Evolutionary conservation across 345 rosid species (phyloP).

Genomic region (Nasturtium officinale): DNA sequence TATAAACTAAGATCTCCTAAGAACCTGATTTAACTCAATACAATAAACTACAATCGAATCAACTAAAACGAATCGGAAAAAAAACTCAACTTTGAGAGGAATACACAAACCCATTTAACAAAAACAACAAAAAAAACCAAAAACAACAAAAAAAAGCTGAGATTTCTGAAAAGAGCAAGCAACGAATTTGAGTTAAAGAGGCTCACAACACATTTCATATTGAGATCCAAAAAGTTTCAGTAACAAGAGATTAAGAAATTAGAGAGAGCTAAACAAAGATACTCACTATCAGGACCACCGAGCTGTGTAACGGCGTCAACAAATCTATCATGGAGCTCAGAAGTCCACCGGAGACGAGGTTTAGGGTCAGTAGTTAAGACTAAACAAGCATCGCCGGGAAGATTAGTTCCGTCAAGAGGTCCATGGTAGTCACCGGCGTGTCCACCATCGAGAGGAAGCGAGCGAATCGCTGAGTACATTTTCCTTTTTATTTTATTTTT

Average conservation of each 20-base stretch:
- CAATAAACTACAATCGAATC: neutral
- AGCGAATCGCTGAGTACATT: constrained; percentile 82
- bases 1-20: constrained; percentile 1
- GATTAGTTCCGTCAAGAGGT: constrained; percentile 65
- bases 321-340: constrained; percentile 89
- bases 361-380: constrained; percentile 90
- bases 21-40: neutral
- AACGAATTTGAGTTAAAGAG: neutral
- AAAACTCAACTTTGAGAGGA: neutral
- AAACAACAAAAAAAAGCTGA: too few species aligned
- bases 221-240: constrained; percentile 28
- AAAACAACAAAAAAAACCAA: neutral
- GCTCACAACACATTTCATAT: constrained; percentile 27
- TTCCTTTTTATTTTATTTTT: neutral
- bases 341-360: constrained; percentile 93
- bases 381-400: constrained; percentile 77
- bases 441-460: constrained; percentile 63
- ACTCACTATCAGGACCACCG: constrained; percentile 92
- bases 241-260: neutral
- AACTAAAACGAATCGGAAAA: neutral
- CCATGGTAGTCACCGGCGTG: constrained; percentile 48
- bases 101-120: neutral
- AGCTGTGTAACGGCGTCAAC: constrained; percentile 91
- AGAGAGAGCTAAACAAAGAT: neutral
- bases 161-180: neutral